Conservation (phyloP, 371 early-diverging fungal genomes). For the Mortierella sp. region DNA sequence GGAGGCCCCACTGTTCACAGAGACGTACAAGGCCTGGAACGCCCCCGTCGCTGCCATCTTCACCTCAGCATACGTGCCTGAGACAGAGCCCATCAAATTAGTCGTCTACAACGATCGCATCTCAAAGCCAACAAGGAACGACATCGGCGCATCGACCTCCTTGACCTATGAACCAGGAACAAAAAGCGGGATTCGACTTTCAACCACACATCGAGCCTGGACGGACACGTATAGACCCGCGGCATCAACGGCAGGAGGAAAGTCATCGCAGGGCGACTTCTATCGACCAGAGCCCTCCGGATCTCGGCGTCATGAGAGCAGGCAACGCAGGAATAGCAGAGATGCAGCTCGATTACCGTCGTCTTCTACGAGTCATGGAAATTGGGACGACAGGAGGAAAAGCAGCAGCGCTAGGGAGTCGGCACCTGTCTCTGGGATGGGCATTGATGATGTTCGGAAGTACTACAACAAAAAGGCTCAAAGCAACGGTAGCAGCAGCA, state of each 20-base stretch:
- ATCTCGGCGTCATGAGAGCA: not conserved
- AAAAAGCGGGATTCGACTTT: slow-evolving; percentile 1
- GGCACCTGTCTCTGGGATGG: slow-evolving; percentile 9
- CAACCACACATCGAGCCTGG: not conserved
- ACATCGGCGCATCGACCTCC: not conserved
- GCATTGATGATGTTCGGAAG: slow-evolving; percentile 22
- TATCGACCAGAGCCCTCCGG: slow-evolving; percentile 13
- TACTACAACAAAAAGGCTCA: slow-evolving; percentile 14
- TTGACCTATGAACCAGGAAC: not conserved
- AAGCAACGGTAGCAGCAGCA: slow-evolving; percentile 17
- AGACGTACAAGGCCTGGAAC: slow-evolving; percentile 29
- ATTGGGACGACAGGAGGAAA: not conserved
- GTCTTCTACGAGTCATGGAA: not conserved
- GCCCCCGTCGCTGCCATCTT: slow-evolving; percentile 51
- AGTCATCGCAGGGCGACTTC: slow-evolving; percentile 4
- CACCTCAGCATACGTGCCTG: slow-evolving; percentile 43
- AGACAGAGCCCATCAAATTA: slow-evolving; percentile 23
- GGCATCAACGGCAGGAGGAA: not conserved
- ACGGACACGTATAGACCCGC: slow-evolving; percentile 8
- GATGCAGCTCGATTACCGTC: not conserved
- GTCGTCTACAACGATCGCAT: slow-evolving; percentile 29
- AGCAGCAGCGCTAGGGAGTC: not conserved
- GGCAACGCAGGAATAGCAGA: not conserved
- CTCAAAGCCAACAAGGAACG: not conserved
- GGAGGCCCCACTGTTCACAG: slow-evolving; percentile 45